phyloP scores from a whole-genome alignment of 139 green algal species.

The Nannochloris sp. region DNA sequence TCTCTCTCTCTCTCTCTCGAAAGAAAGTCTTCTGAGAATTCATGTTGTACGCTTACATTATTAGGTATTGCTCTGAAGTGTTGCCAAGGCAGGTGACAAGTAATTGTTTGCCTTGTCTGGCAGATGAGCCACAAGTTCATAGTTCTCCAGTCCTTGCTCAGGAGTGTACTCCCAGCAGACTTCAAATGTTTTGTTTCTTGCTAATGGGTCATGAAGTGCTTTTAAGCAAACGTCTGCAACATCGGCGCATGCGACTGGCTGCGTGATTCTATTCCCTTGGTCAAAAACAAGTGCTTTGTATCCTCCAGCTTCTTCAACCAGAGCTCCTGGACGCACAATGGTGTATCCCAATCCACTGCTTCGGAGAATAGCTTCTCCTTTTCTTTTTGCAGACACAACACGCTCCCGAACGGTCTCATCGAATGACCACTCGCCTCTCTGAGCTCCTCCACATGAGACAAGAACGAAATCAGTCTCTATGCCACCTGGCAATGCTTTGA shows the following conservation, averaged over 20 bases:
- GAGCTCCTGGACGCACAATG: constrained; percentile 73
- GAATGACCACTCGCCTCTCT: constrained; percentile 27
- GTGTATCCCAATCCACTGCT: constrained; percentile 87
- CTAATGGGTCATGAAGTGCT: constrained; percentile 58
- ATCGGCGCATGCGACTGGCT: constrained; percentile 84
- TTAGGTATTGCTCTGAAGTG: constrained; percentile 80
- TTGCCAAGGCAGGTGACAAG: constrained; percentile 61
- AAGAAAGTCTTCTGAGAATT: no score
- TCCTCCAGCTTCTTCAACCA: constrained; percentile 88
- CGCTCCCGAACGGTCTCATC: constrained; percentile 13
- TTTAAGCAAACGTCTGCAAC: constrained; percentile 94
- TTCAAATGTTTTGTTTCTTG: constrained; percentile 97
- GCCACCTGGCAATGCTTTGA: constrained; percentile 68
- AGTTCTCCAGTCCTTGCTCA: constrained; percentile 49
- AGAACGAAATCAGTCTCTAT: constrained; percentile 88
- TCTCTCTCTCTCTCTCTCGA: no score
- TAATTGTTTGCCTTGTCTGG: constrained; percentile 74
- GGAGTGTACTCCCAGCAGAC: constrained; percentile 78
- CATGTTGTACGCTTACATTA: neutral
- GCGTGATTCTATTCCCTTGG: constrained; percentile 71
- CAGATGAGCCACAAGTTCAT: constrained; percentile 80
- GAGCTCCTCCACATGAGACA: constrained; percentile 66
- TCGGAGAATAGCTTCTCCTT: constrained; percentile 73
- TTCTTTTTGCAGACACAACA: constrained; percentile 55
- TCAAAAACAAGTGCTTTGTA: constrained; percentile 97